These are phyloP conservation scores for Saturnispora silvae DNA, from an alignment of 805 yeast genomes.

Conservation along the genomic window DNA sequence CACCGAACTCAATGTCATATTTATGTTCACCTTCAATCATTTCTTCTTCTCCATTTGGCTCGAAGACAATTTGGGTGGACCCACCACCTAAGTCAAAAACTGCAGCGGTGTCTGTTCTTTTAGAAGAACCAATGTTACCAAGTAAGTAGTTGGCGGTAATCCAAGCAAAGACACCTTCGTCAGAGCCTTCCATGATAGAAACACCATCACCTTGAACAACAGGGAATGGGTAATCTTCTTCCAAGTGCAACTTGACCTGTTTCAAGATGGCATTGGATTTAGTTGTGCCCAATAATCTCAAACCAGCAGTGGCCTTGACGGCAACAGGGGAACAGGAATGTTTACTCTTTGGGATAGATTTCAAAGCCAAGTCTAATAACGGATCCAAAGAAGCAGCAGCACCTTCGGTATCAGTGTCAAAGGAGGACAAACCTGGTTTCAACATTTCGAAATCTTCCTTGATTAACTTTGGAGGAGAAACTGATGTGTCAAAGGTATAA, in stretches of 20 bases:
- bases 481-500: conserved; percentile 82
- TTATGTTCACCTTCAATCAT: conserved; percentile 81
- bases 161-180: conserved; percentile 99
- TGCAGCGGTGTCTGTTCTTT: conserved; percentile 81
- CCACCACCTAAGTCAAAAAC: conserved; percentile 98
- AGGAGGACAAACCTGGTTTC: conserved; percentile 86
- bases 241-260: conserved; percentile 69
- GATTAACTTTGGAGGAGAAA: conserved; percentile 70
- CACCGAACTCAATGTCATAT: conserved; percentile 71
- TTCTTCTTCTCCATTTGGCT: conserved; percentile 59
- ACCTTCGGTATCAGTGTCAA: conserved; percentile 64
- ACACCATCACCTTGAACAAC: conserved; percentile 82
- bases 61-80: conserved; percentile 96
- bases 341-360: conserved; percentile 60
- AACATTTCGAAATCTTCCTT: conserved; percentile 79
- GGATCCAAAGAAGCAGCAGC: conserved; percentile 91
- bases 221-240: conserved; percentile 80
- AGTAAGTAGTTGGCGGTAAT: conserved; percentile 87
- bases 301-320: conserved; percentile 96
- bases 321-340: conserved; percentile 87
- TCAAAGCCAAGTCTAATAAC: conserved; percentile 63
- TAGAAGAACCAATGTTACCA: conserved; percentile 83
- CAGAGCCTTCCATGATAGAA: conserved; percentile 89
- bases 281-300: conserved; percentile 71
- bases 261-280: conserved; percentile 61